Conservation (phyloP, 164 flowering plant genomes). For the Piper betle region DNA sequence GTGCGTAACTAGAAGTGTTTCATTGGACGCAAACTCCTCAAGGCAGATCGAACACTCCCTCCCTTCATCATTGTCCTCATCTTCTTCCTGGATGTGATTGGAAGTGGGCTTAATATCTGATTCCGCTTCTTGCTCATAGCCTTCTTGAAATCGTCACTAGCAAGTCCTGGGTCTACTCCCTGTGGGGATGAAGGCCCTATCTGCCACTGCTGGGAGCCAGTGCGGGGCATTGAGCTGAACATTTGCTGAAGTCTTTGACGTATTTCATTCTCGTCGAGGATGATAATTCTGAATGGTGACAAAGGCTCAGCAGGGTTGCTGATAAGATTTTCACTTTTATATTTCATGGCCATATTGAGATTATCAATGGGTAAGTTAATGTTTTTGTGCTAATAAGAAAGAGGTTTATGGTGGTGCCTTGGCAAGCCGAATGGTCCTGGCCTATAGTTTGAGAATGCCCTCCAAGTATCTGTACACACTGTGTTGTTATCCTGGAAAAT, state of each 20-base stretch:
- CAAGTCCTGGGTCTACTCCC: slow-evolving; percentile 16
- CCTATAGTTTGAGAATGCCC: slow-evolving; percentile 10
- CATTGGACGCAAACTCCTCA: slow-evolving; percentile 56
- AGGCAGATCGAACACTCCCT: slow-evolving; percentile 70
- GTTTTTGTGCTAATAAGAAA: neutral
- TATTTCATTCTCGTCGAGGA: slow-evolving; percentile 2
- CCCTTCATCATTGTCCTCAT: slow-evolving; percentile 25
- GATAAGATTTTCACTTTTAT: neutral
- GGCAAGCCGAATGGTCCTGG: slow-evolving; percentile 13
- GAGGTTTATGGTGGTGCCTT: slow-evolving; percentile 3
- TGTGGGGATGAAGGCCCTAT: neutral
- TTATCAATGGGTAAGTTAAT: too few relatives aligned
- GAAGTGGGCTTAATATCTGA: slow-evolving; percentile 26
- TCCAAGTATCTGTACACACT: slow-evolving; percentile 5
- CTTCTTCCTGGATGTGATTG: slow-evolving; percentile 8
- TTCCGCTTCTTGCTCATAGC: slow-evolving; percentile 35
- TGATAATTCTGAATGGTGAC: slow-evolving; percentile 7
- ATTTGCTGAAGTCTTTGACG: slow-evolving; percentile 13
- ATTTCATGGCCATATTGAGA: neutral
- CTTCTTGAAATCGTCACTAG: slow-evolving; percentile 22
- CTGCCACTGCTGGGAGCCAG: slow-evolving; percentile 5
- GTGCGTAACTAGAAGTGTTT: slow-evolving; percentile 55
- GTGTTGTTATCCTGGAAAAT: slow-evolving; percentile 4
- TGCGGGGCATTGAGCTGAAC: slow-evolving; percentile 11
- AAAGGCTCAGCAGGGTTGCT: slow-evolving; percentile 15